Base-by-base conservation (phyloP, 495 filamentous ascomycete species). In the Trichoderma erinaceum region DNA sequence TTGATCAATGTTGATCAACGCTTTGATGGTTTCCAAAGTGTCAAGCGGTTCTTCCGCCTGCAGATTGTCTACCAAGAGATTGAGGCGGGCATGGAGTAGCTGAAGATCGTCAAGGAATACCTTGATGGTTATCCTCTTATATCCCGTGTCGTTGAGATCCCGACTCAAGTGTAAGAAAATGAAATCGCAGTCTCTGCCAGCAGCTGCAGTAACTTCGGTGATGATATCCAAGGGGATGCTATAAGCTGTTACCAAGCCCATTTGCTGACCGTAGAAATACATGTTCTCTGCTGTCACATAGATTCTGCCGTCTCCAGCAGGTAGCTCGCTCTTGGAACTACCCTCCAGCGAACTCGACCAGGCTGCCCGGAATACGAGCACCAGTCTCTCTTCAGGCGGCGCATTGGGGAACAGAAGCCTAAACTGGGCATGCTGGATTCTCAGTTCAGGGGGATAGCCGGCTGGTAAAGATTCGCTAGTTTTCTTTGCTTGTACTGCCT, bases 231-330 rank as follows among this genome's bases (percentile, higher is more conserved):
- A 81, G 44, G 83, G 85, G 43, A 92, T 84, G 23, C 84, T 85
- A 43, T 92, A 91, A 1, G 92, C 92, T 63, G 97, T 81, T 0
- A 97, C 91, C 35, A 99, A 82, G n/a, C 95, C 95, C 72, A 96
- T 84, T 71, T 97, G 89, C 74, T 98, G 87, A 66, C 93, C 96
- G 79, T 97, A 99, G 75, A 99, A 99, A 73, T 96, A 97, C 69
- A 98, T 86, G 43, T 93, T 88, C 65, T 86, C 86, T 4, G 87
- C 83, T 1, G 96, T 98, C 61, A 97, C 88, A 75, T 93, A 99
- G 25, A 93, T 89, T 66, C 95, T 83, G 0, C 95, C 96, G 56
- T 93, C 81, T 11, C 80, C 78, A 50, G 79, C 73, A 74, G 83
- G 77, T 38, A 71, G 73, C 16, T 77, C 76, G 13, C 67, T 71